Evolutionary conservation across 257 asterid genomes (phyloP).

Genomic region (Penstemon davidsonii): DNA sequence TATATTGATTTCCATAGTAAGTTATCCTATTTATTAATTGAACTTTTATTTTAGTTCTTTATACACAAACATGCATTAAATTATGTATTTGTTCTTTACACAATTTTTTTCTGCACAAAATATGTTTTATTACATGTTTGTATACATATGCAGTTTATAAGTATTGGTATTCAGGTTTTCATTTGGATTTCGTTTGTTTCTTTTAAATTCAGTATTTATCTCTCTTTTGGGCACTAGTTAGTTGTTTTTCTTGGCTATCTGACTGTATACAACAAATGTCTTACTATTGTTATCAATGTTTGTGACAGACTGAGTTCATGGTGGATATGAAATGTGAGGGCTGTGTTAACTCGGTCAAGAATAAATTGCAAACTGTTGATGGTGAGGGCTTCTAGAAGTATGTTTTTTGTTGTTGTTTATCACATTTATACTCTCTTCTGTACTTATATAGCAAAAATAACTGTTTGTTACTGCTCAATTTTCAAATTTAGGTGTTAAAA

Average conservation of each 20-base stretch:
- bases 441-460: neutral
- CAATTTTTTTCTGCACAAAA: neutral
- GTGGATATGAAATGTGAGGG: slow-evolving; percentile 94
- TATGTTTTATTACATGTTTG: neutral
- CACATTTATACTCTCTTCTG: neutral
- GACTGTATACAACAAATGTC: slow-evolving; percentile 7
- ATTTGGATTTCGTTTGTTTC: neutral
- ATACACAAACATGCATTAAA: neutral
- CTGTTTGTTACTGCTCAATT: neutral
- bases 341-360: slow-evolving; percentile 80
- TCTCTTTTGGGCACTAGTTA: neutral
- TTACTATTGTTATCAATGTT: slow-evolving; percentile 21
- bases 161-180: neutral
- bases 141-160: neutral
- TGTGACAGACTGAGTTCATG: slow-evolving; percentile 84
- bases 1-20: too few species aligned
- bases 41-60: neutral
- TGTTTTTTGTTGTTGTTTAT: neutral
- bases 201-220: neutral
- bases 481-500: slow-evolving; percentile 64
- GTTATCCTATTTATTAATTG: neutral
- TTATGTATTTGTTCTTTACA: neutral
- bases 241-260: neutral
- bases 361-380: slow-evolving; percentile 67
- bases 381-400: slow-evolving; percentile 48